Conservation (phyloP, 1,284 basidiomycete species). For the Pulchroboletus neoregius region DNA sequence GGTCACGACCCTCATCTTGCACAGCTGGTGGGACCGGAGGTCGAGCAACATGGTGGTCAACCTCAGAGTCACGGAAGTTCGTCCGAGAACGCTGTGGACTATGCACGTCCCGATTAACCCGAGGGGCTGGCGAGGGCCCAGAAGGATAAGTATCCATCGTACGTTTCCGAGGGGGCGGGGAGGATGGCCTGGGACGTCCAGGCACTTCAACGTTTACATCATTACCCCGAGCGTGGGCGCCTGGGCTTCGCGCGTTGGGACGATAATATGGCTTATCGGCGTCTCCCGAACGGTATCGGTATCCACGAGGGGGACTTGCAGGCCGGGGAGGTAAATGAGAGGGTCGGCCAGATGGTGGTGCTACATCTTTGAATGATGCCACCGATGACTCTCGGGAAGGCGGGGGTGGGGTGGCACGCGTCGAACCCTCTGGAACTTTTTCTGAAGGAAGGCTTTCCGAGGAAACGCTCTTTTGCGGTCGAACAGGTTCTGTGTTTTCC, state of each 20-base stretch:
- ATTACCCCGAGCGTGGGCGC: not conserved
- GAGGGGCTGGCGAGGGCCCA: slow-evolving; percentile 6
- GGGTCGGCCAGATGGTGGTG: slow-evolving; percentile 7
- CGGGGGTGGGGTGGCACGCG: slow-evolving; percentile 30
- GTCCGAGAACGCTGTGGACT: slow-evolving; percentile 10
- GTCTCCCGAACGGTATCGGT: slow-evolving; percentile 10
- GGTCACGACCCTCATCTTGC: slow-evolving; percentile 12
- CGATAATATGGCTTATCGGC: slow-evolving; percentile 3
- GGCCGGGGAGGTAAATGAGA: slow-evolving; percentile 26
- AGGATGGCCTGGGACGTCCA: slow-evolving; percentile 2
- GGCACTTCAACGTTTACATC: slow-evolving; percentile 12
- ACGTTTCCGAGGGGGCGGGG: slow-evolving; percentile 12
- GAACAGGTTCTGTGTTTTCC: slow-evolving; percentile 15
- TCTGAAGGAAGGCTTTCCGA: slow-evolving; percentile 19
- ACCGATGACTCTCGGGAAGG: slow-evolving; percentile 32
- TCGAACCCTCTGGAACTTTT: slow-evolving; percentile 15
- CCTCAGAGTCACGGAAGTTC: slow-evolving; percentile 13
- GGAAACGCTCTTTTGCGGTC: slow-evolving; percentile 8
- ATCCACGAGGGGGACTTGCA: slow-evolving; percentile 17
- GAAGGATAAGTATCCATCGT: slow-evolving; percentile 5
- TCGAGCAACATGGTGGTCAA: slow-evolving; percentile 3
- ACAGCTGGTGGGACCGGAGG: slow-evolving; percentile 1
- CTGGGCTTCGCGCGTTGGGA: slow-evolving; percentile 1
- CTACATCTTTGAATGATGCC: slow-evolving; percentile 18
- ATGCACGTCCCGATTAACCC: slow-evolving; percentile 6